A percentile compares a stretch with the other conserved stretches of the same genome.
phyloP scores from a whole-genome alignment of 495 filamentous ascomycete species.

The Hypoxylon fuscum region DNA sequence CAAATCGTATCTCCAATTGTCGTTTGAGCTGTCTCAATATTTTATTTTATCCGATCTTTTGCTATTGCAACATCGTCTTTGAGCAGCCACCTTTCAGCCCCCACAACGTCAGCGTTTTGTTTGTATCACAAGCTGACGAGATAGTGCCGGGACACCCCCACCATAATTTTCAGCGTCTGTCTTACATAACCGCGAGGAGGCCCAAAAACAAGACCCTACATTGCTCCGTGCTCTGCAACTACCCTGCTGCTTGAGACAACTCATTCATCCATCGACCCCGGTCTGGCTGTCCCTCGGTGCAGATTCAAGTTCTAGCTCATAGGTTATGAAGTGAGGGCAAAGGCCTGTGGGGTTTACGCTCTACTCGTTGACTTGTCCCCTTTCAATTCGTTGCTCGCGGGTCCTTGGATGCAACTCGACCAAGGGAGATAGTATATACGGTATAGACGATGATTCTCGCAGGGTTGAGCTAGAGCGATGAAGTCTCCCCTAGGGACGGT shows the following conservation, averaged over 20 bases:
- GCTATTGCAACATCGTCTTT: not conserved
- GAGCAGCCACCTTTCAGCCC: not conserved
- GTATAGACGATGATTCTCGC: constrained; percentile 37
- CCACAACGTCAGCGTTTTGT: constrained; percentile 29
- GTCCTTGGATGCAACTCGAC: constrained; percentile 13
- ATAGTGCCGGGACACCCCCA: constrained; percentile 19
- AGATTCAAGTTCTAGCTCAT: constrained; percentile 14
- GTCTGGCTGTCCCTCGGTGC: constrained; percentile 24
- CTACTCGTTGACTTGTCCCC: constrained; percentile 15
- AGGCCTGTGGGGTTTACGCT: constrained; percentile 25
- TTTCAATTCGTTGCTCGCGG: constrained; percentile 19
- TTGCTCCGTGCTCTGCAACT: constrained; percentile 31
- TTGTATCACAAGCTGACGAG: constrained; percentile 35
- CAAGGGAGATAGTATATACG: not conserved
- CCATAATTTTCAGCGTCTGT: constrained; percentile 18
- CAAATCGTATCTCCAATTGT: not conserved
- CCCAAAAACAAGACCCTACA: constrained; percentile 34
- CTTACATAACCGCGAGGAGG: constrained; percentile 5
- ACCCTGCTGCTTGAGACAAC: constrained; percentile 34
- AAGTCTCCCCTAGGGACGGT: constrained; percentile 40
- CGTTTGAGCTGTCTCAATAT: not conserved
- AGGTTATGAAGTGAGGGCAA: constrained; percentile 23
- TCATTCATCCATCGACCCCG: constrained; percentile 24
- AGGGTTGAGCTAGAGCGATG: constrained; percentile 38
- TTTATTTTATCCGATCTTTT: not conserved